Conservation (phyloP, 2,329 filamentous ascomycete species). For the Pseudopithomyces chartarum region DNA sequence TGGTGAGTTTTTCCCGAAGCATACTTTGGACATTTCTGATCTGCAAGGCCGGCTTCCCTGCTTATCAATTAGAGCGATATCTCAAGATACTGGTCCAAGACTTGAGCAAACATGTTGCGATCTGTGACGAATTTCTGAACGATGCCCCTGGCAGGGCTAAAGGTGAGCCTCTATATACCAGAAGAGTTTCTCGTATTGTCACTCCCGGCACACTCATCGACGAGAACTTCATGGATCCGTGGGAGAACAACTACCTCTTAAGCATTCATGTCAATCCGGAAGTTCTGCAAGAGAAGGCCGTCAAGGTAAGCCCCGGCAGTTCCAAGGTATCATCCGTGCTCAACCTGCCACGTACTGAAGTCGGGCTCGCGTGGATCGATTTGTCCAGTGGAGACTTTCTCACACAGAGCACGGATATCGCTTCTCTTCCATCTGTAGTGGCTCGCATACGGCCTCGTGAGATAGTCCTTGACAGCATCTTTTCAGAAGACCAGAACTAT, state of each 20-base stretch:
- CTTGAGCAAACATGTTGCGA: constrained; percentile 85
- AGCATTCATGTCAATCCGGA: constrained; percentile 68
- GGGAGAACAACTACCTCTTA: constrained; percentile 90
- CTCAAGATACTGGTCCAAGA: constrained; percentile 93
- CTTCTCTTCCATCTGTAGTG: constrained; percentile 76
- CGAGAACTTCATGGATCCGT: constrained; percentile 95
- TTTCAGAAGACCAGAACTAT: constrained; percentile 62
- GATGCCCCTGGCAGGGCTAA: constrained; percentile 71
- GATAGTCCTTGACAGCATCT: constrained; percentile 70
- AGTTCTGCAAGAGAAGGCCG: constrained; percentile 25
- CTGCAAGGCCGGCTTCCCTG: constrained; percentile 82
- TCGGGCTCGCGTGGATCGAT: constrained; percentile 93
- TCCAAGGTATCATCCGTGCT: constrained; percentile 37
- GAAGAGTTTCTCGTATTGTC: constrained; percentile 82
- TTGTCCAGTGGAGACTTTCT: constrained; percentile 94
- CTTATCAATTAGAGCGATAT: constrained; percentile 89
- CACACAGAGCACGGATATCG: constrained; percentile 75
- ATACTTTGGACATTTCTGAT: constrained; percentile 14
- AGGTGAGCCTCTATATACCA: constrained; percentile 82
- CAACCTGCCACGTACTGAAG: constrained; percentile 48
- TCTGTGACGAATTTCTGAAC: constrained; percentile 90
- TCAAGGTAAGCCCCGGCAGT: constrained; percentile 33
- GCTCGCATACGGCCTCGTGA: constrained; percentile 84
- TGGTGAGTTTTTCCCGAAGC: constrained; percentile 63
- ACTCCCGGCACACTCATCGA: constrained; percentile 96